phyloP scores from a whole-genome alignment of 2,329 filamentous ascomycete species.

The Incumbomyces delicatus region DNA sequence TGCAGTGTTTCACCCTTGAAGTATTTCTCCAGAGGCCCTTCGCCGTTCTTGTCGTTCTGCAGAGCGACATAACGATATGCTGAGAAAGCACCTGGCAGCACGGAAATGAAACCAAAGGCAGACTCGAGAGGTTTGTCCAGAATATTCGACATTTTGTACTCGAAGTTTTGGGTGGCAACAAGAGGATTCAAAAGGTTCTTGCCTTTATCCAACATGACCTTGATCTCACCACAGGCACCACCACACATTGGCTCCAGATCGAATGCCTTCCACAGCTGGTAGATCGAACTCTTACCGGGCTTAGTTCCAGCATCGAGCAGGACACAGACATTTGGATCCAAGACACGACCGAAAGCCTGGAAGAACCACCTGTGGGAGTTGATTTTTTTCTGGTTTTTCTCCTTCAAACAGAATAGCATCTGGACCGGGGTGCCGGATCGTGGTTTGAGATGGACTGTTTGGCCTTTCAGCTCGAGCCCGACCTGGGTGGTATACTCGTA shows the following conservation, averaged over 20 bases:
- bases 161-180: conserved; percentile 94
- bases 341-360: conserved; percentile 81
- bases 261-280: conserved; percentile 97
- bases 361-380: conserved; percentile 99
- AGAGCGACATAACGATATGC: conserved; percentile 90
- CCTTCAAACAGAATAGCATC: conserved; percentile 95
- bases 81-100: conserved; percentile 95
- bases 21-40: conserved; percentile 91
- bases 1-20: conserved; percentile 96
- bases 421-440: conserved; percentile 82
- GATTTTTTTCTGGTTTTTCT: conserved; percentile 99
- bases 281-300: conserved; percentile 87
- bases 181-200: conserved; percentile 87
- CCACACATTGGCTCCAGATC: conserved; percentile 96
- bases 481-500: conserved; percentile 61
- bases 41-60: conserved; percentile 91
- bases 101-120: conserved; percentile 93
- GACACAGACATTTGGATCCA: conserved; percentile 95
- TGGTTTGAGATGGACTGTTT: conserved; percentile 71
- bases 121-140: conserved; percentile 96
- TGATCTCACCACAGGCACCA: conserved; percentile 96
- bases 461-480: conserved; percentile 79
- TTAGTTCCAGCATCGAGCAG: conserved; percentile 93
- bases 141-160: conserved; percentile 99
- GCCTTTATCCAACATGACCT: conserved; percentile 83